A percentile compares a stretch with the other conserved stretches of the same genome.
phyloP scores from a whole-genome alignment of 108 stramenopile species.

The Fragilaria crotonensis region DNA sequence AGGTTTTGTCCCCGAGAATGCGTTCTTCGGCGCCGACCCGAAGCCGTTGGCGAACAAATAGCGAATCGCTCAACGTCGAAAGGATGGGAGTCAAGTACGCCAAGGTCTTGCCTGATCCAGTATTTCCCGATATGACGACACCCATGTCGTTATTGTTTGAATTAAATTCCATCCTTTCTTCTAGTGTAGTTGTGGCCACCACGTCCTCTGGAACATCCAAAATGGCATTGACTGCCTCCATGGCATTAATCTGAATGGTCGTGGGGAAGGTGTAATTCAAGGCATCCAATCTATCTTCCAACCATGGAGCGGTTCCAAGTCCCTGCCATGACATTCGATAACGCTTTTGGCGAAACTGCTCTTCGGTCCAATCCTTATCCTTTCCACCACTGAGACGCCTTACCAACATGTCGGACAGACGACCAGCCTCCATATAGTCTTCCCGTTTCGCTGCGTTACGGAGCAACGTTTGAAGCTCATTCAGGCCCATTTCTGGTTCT shows the following conservation, averaged over 20 bases:
- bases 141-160: slow-evolving; percentile 45
- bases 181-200: slow-evolving; percentile 39
- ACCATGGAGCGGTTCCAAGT: slow-evolving; percentile 77
- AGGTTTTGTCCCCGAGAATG: slow-evolving; percentile 55
- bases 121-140: slow-evolving; percentile 50
- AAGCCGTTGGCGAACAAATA: slow-evolving; percentile 64
- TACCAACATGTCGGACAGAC: slow-evolving; percentile 51
- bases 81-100: slow-evolving; percentile 73
- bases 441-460: slow-evolving; percentile 50
- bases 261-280: slow-evolving; percentile 74
- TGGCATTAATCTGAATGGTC: slow-evolving; percentile 81
- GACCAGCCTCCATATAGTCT: slow-evolving; percentile 59
- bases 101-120: slow-evolving; percentile 71
- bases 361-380: slow-evolving; percentile 17
- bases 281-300: slow-evolving; percentile 59
- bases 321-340: slow-evolving; percentile 68
- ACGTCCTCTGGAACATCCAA: slow-evolving; percentile 29
- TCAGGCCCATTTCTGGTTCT: slow-evolving; percentile 51
- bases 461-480: slow-evolving; percentile 79
- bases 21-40: slow-evolving; percentile 71
- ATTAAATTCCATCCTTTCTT: slow-evolving; percentile 33
- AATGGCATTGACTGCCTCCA: slow-evolving; percentile 74
- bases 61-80: slow-evolving; percentile 62
- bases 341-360: slow-evolving; percentile 27
- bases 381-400: slow-evolving; percentile 32